Percentiles rank a stretch among this genome's conserved stretches.
Evolutionary conservation across 352 stramenopile genomes (phyloP).

Genomic region (Blastocystis sp.): DNA sequence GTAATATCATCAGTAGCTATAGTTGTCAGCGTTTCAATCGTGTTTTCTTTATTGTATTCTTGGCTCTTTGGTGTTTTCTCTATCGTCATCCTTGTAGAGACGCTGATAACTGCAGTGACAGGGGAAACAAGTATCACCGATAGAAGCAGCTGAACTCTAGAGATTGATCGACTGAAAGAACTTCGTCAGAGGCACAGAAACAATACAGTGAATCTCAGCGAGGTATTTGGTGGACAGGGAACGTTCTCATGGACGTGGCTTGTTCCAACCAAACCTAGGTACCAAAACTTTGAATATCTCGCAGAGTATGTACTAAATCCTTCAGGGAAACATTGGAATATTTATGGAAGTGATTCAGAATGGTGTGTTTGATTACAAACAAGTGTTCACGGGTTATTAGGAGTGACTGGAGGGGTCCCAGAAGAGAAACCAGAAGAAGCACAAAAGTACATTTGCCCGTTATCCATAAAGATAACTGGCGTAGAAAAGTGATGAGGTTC

Average conservation of each 20-base stretch:
- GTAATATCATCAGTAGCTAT: neutral
- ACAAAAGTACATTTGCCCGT: neutral
- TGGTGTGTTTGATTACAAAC: neutral
- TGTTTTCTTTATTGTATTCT: neutral
- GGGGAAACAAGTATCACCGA: neutral
- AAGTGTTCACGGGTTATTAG: neutral
- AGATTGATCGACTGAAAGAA: conserved; percentile 34
- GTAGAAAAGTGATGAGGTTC: neutral
- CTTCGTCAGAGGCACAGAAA: neutral
- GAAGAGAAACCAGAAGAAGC: neutral
- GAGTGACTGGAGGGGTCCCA: neutral
- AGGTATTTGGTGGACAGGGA: conserved; percentile 32
- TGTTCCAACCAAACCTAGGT: neutral
- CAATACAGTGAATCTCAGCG: neutral
- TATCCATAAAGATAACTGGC: neutral
- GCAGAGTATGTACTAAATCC: neutral
- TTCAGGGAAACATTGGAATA: neutral
- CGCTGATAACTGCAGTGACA: neutral
- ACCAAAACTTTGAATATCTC: neutral
- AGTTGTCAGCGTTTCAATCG: neutral
- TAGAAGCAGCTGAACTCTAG: neutral
- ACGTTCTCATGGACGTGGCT: neutral
- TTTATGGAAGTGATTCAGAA: neutral
- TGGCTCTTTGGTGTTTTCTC: neutral
- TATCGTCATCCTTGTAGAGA: neutral